Evolutionary conservation across 2,329 filamentous ascomycete species (phyloP).

Genomic region (Blastomyces gilchristii): DNA sequence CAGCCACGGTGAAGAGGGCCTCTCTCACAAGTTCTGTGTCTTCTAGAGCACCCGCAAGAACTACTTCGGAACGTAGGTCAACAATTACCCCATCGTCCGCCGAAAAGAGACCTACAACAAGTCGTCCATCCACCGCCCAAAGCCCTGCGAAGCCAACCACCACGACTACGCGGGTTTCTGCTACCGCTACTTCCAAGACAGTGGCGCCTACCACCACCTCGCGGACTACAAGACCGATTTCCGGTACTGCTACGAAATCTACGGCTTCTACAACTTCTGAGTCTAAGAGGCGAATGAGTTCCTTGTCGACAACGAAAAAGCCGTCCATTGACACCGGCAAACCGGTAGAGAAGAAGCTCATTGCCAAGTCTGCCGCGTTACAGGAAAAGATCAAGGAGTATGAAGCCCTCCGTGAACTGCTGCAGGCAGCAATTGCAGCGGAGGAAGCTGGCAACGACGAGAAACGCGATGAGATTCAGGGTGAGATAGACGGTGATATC

Average conservation of each 20-base stretch:
- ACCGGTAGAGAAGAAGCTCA: conserved; percentile 6
- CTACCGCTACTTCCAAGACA: conserved; percentile 15
- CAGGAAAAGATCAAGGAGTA: conserved; percentile 24
- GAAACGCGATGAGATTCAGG: conserved; percentile 18
- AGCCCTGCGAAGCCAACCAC: conserved; percentile 25
- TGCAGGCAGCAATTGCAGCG: conserved; percentile 22
- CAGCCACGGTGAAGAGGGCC: conserved; percentile 36
- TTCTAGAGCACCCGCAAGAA: conserved; percentile 25
- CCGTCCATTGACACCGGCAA: conserved; percentile 7
- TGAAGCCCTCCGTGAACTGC: conserved; percentile 22
- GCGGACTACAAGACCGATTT: conserved; percentile 6
- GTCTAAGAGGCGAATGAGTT: conserved; percentile 3
- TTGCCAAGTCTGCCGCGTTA: conserved; percentile 21
- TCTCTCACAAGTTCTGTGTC: conserved; percentile 33
- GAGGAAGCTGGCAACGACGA: conserved; percentile 20
- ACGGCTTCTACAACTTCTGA: conserved; percentile 4
- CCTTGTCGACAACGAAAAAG: conserved; percentile 11
- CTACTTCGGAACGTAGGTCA: conserved; percentile 30
- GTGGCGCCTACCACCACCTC: conserved; percentile 18
- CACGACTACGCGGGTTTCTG: conserved; percentile 14
- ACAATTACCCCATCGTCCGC: conserved; percentile 29
- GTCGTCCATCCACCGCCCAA: conserved; percentile 24
- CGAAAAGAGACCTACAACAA: conserved; percentile 24
- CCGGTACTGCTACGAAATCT: conserved; percentile 9
- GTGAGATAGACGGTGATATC: conserved; percentile 18